Percentiles rank a stretch among this genome's conserved stretches.
Conservation (phyloP, 345 rosid species). For the Citrus unshiu region DNA sequence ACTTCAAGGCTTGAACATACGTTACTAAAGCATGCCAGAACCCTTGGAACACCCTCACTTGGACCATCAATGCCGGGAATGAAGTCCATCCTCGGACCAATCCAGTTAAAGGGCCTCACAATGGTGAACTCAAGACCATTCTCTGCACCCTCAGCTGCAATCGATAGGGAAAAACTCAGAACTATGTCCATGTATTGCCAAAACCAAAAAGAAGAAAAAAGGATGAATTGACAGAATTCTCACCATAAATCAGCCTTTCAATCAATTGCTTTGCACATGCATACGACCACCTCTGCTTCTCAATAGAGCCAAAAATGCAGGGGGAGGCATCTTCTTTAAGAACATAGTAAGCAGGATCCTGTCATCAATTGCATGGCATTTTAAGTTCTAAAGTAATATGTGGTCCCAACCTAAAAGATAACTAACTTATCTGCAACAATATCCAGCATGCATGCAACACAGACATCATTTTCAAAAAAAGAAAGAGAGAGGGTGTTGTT, state of each 20-base stretch:
- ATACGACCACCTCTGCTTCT: constrained; percentile 99
- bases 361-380: constrained; percentile 4
- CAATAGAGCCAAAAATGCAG: constrained; percentile 96
- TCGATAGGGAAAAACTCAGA: constrained; percentile 5
- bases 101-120: constrained; percentile 99
- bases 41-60: constrained; percentile 98
- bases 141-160: constrained; percentile 97
- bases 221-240: constrained; percentile 4
- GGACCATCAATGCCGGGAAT: constrained; percentile 99
- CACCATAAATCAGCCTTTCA: constrained; percentile 93
- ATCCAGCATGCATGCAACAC: background rate
- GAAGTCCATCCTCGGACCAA: constrained; percentile 99
- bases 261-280: constrained; percentile 99
- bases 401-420: background rate
- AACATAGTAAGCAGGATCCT: constrained; percentile 91
- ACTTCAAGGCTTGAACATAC: constrained; percentile 35
- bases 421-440: background rate
- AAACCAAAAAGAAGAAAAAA: background rate
- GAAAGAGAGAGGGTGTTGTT: too few species aligned
- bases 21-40: constrained; percentile 96
- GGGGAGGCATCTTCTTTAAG: constrained; percentile 90
- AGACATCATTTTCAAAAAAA: background rate
- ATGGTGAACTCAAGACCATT: constrained; percentile 91
- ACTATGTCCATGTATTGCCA: background rate
- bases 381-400: background rate